These are phyloP conservation scores for Curvularia spicifera DNA, from an alignment of 2,329 filamentous ascomycete species.

Conservation along the genomic window DNA sequence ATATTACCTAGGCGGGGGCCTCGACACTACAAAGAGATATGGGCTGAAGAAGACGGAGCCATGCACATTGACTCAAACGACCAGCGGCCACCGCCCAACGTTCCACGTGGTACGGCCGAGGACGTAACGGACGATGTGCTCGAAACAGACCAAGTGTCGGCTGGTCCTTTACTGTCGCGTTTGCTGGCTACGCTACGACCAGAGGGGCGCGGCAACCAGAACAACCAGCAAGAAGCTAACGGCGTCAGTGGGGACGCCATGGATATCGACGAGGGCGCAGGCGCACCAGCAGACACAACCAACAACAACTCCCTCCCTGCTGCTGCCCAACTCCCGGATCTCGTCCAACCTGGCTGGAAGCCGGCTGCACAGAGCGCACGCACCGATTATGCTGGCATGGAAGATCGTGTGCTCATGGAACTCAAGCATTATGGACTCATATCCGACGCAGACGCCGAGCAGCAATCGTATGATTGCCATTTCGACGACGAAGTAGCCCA, in stretches of 20 bases:
- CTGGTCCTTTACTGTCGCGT: constrained; percentile 83
- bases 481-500: constrained; percentile 94
- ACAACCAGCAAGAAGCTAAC: constrained; percentile 62
- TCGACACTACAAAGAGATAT: constrained; percentile 85
- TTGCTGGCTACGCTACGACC: constrained; percentile 82
- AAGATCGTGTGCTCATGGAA: constrained; percentile 90
- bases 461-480: constrained; percentile 84
- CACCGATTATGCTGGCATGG: constrained; percentile 83
- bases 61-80: constrained; percentile 73
- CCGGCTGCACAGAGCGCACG: constrained; percentile 72
- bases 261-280: constrained; percentile 55
- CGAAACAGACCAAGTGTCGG: constrained; percentile 87
- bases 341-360: constrained; percentile 77
- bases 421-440: constrained; percentile 90
- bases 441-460: constrained; percentile 69
- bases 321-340: constrained; percentile 81
- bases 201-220: constrained; percentile 67
- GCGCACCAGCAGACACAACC: constrained; percentile 41
- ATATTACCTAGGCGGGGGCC: constrained; percentile 84
- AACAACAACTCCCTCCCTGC: constrained; percentile 60
- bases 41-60: constrained; percentile 90
- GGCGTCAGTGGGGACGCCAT: constrained; percentile 56
- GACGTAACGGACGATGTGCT: constrained; percentile 84
- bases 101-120: constrained; percentile 84
- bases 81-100: constrained; percentile 76